Evolutionary conservation across 108 stramenopile genomes (phyloP), one percentile per base, ranked within the genome.

Genomic region (Craspedostauros australis): DNA sequence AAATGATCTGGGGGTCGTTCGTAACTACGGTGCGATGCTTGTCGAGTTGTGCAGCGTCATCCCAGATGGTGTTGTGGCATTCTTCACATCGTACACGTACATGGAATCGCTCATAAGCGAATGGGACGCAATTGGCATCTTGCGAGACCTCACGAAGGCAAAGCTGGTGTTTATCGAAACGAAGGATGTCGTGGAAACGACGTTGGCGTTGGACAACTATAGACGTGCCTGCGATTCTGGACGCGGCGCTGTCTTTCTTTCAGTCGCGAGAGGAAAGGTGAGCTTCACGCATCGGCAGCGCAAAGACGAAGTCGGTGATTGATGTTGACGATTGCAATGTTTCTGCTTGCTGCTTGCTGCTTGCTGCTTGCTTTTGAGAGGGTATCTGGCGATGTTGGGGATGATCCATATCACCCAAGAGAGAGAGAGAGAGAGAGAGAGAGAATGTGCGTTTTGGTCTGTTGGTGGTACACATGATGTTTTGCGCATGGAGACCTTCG

Each of bases 141-240:
- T 98, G 40, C 67, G 82, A 45, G 83, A 95, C 54, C 54, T 98
- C 41, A 79, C 91, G 24, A 88, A 95, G 47, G 78, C 89, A 16
- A 99, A 99, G 65, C 72, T 99, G 2, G 78, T 99, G 23, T 99
- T 97, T 51, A 93, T 99, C 37, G 98, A 99, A 73, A 99, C 98
- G 9, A 98, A 98, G 59, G 99, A 99, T 77, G 95, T 99, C 9
- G 95, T 98, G 24, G 99, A 98, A 61, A 99, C 99, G 3, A 98
- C 97, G 0, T 57, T 99, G 39, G 97, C 99, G 1, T 63, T 99
- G 11, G 96, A 96, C 57, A 97, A 98, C 57, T 99, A 83, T 77
- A 83, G 94, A 39, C 68, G 93, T 33, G 99, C 99, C 3, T 98
- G 96, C 55, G 99, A 99, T 73, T 93, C 79, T 40, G 99, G 99